These are phyloP conservation scores for Phialophora chinensis DNA, from an alignment of 2,329 filamentous ascomycete species.

Conservation along the genomic window DNA sequence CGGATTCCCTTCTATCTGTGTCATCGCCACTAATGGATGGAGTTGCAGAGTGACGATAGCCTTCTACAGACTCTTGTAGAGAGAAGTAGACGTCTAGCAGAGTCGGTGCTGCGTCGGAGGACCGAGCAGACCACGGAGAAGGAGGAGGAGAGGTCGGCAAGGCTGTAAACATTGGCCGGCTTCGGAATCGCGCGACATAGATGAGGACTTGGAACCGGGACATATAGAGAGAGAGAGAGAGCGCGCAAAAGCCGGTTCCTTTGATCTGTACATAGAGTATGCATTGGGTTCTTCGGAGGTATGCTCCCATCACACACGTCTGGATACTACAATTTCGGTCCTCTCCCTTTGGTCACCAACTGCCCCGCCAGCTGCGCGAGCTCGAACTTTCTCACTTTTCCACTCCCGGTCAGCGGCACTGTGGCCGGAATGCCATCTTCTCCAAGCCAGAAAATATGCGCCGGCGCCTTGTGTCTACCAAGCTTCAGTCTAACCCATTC, in stretches of 20 bases:
- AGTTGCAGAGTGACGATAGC: background rate
- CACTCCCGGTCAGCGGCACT: slow-evolving; percentile 72
- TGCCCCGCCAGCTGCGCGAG: slow-evolving; percentile 62
- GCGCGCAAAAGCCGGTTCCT: background rate
- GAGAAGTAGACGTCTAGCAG: background rate
- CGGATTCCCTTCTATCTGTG: background rate
- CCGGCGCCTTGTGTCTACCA: slow-evolving; percentile 71
- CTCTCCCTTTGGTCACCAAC: slow-evolving; percentile 19
- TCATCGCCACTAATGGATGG: background rate
- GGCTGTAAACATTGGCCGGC: background rate
- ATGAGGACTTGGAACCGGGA: background rate
- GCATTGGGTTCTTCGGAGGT: background rate
- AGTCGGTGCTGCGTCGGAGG: background rate
- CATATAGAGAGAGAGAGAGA: background rate
- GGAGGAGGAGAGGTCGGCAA: background rate
- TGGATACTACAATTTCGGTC: slow-evolving; percentile 9
- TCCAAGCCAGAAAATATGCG: slow-evolving; percentile 78
- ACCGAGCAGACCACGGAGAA: background rate
- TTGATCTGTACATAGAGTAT: background rate
- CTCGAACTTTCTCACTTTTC: slow-evolving; percentile 72
- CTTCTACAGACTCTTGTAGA: background rate
- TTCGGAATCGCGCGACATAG: background rate
- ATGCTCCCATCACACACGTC: background rate
- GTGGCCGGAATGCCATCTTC: slow-evolving; percentile 60
- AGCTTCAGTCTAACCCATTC: slow-evolving; percentile 68